These are phyloP conservation scores for Phylloporus scabripes DNA, from an alignment of 768 basidiomycete species.

Conservation along the genomic window DNA sequence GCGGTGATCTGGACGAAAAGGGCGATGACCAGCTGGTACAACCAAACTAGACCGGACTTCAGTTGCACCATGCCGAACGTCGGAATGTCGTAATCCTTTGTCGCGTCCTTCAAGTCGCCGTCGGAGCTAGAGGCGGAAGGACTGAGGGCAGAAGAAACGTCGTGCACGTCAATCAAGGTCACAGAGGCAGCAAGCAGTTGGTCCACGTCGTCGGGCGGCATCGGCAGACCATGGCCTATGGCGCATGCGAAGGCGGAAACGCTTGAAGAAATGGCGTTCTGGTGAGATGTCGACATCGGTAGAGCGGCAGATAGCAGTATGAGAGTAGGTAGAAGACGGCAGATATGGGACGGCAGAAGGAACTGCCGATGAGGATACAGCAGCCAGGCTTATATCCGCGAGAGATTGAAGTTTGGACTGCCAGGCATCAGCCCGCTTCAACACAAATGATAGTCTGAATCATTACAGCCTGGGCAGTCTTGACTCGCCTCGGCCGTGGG, in stretches of 20 bases:
- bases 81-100: background rate
- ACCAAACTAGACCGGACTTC: constrained; percentile 1
- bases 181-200: background rate
- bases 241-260: background rate
- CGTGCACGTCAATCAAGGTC: background rate
- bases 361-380: background rate
- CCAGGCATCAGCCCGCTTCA: background rate
- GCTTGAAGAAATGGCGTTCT: background rate
- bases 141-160: background rate
- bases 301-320: background rate
- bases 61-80: constrained; percentile 3
- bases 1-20: background rate
- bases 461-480: background rate
- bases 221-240: background rate
- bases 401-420: constrained; percentile 1
- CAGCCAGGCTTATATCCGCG: constrained; percentile 5
- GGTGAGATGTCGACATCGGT: constrained; percentile 2
- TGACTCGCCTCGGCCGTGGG: background rate
- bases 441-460: background rate
- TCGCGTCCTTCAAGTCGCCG: background rate
- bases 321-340: background rate
- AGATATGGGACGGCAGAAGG: background rate
- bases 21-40: constrained; percentile 1
- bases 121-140: background rate
- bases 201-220: background rate